A percentile compares a stretch with the other conserved stretches of the same genome.
Conservation (phyloP, 495 filamentous ascomycete species). For the Copromyces sp. region DNA sequence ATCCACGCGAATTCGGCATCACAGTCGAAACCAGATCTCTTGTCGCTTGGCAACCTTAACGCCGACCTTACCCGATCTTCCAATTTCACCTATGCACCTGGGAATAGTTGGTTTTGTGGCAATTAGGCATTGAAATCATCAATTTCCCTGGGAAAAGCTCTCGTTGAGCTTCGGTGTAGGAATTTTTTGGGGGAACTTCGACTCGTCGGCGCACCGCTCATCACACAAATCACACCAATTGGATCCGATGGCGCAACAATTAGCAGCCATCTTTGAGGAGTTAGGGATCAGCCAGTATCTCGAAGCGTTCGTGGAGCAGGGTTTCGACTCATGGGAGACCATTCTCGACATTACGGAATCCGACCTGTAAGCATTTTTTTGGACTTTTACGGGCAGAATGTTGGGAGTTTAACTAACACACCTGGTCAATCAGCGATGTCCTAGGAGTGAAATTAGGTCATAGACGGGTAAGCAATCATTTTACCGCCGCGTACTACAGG, state of each 20-base stretch:
- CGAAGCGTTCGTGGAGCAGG: constrained; percentile 56
- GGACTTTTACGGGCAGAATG: neutral
- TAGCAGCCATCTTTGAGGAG: constrained; percentile 53
- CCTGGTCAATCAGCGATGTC: constrained; percentile 38
- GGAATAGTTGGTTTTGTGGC: neutral
- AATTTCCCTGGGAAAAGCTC: neutral
- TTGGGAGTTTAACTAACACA: constrained; percentile 6
- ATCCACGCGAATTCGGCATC: neutral
- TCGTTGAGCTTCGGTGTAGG: neutral
- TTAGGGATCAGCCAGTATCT: constrained; percentile 66
- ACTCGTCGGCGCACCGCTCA: constrained; percentile 1
- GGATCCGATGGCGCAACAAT: constrained; percentile 29
- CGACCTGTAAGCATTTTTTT: constrained; percentile 48
- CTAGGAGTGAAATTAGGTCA: constrained; percentile 69
- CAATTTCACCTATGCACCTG: neutral
- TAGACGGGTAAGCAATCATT: constrained; percentile 48
- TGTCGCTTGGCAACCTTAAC: neutral
- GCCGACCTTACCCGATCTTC: neutral
- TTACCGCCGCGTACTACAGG: neutral
- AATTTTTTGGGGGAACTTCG: neutral
- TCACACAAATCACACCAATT: neutral
- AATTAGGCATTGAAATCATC: neutral
- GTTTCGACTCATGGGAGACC: constrained; percentile 74
- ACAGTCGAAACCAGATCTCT: neutral
- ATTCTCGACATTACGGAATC: constrained; percentile 71